phyloP scores from a whole-genome alignment of 2,329 filamentous ascomycete species.

The Dissoconium aciculare region DNA sequence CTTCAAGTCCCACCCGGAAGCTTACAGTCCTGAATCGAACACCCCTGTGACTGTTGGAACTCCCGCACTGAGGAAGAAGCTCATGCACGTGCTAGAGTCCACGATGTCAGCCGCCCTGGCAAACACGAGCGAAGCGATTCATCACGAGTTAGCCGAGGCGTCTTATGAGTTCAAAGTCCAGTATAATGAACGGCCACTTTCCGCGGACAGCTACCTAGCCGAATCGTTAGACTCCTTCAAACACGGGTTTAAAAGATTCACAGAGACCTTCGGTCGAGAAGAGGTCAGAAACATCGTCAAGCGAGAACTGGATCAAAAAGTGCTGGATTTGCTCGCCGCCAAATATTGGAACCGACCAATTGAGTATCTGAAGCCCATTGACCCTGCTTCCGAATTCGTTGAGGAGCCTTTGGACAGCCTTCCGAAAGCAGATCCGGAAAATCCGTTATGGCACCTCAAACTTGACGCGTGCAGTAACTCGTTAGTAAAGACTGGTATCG shows the following conservation, averaged over 20 bases:
- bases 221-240: slow-evolving; percentile 94
- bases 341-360: slow-evolving; percentile 96
- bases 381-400: slow-evolving; percentile 13
- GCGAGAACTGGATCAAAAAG: slow-evolving; percentile 81
- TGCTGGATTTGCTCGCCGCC: slow-evolving; percentile 81
- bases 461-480: slow-evolving; percentile 83
- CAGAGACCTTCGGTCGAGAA: slow-evolving; percentile 72
- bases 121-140: slow-evolving; percentile 78
- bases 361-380: slow-evolving; percentile 51
- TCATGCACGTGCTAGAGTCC: slow-evolving; percentile 93
- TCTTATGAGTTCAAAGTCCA: slow-evolving; percentile 99
- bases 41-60: slow-evolving; percentile 57
- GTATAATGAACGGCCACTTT: slow-evolving; percentile 90
- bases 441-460: slow-evolving; percentile 83
- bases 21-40: slow-evolving; percentile 60
- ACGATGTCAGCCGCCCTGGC: slow-evolving; percentile 92
- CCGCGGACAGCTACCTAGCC: slow-evolving; percentile 89
- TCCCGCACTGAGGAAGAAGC: slow-evolving; percentile 73
- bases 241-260: slow-evolving; percentile 90
- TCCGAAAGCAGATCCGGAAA: slow-evolving; percentile 70
- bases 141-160: slow-evolving; percentile 87
- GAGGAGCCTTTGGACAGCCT: slow-evolving; percentile 43
- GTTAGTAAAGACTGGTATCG: slow-evolving; percentile 86
- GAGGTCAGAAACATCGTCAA: slow-evolving; percentile 86
- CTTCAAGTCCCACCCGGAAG: slow-evolving; percentile 67